Base-by-base conservation (phyloP, 768 basidiomycete genomes). In the Pholiota molesta region DNA sequence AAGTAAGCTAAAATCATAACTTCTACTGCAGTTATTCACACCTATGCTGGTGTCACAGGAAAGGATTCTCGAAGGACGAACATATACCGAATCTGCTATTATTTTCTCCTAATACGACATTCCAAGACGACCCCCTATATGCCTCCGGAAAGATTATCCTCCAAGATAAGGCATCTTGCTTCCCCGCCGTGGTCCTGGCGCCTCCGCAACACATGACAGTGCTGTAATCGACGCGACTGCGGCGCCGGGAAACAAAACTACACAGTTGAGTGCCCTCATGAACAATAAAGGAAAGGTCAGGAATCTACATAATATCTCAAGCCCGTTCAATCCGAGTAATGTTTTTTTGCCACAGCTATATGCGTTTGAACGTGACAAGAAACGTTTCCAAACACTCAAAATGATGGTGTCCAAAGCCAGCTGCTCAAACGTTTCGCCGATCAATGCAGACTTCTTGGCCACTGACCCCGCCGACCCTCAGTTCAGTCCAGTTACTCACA, bases 81-180 rank as follows among this genome's bases (percentile, higher is more conserved):
- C 97, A 98, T 71, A 85, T 99, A 19, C 85, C 89, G 2, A 83
- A 94, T 69, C 86, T 97, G 23, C 82, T 98, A 49, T 77, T 88
- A 42, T 95, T 97, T 71, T 82, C 88, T 57, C 88, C 92, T 9
- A 78, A 79, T 62, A 73, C 78, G 13, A 79, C 86, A 47, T 86
- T 97, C 63, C 86, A 86, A n/a, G 82, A 85, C 33, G 88, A 95
- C 64, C 75, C 81, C 2, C 82, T 87, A 21, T 97, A 95, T 75
- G 80, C 79, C 65, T 77, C 83, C 33, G 95, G 95, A 28, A 92
- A 88, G 61, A 77, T 99, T 35, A 96, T 99, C 62, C 78, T 99
- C 6, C 97, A 99, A 74, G 97, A 99, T 74, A 98, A 99, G 72
- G 97, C 97, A 19, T 97, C 95, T 59, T 99, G 97, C 75, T 95